Base-by-base conservation (phyloP, 768 basidiomycete species). In the Lactarius trivialis region DNA sequence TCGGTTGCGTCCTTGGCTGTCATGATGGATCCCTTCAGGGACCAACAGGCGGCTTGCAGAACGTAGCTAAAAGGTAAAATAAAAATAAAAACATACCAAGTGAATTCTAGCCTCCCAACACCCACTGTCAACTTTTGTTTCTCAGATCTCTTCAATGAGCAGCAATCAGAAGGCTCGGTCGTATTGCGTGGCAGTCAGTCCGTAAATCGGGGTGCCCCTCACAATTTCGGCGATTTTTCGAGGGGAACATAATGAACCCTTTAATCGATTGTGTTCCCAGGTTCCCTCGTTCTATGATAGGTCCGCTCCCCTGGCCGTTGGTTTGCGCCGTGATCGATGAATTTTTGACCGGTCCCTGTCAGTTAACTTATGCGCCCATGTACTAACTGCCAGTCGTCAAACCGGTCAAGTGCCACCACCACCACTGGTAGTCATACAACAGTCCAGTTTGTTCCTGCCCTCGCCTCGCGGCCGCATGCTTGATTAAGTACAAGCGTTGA, bases 51-150 rank as follows among this genome's bases (percentile, higher is more conserved):
- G 53, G 34, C 50, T n/a, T 4, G n/a, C 41, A 21, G 36, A 37
- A 32, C 33, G 21, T 32, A 48, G 55, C 34, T 39, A 30, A 60
- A 60, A 55, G 45, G 26, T 7, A 53, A 57, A 62, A 54, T 45
- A 33, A 28, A 61, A 53, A 57, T 26, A 43, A 57, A 56, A 43
- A 14, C 17, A 2, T 9, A 28, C 17, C 3, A 19, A n/a, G 30
- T 39, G 9, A 30, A 32, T 17, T 34, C 14, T 9, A 15, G 33
- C 54, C 34, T 28, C 17, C 6, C 48, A 41, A 50, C 12, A 41
- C 36, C 55, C 55, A 50, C 28, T 2, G 19, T n/a, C 17, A 37
- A 36, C 19, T 7, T 56, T 33, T 34, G 28, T 28, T 41, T 43
- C 55, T 36, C 39, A 41, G 45, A 17, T 15, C 19, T 41, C 19